phyloP scores from a whole-genome alignment of 2,329 filamentous ascomycete genomes.

The Chaetoscypha palmicola region DNA sequence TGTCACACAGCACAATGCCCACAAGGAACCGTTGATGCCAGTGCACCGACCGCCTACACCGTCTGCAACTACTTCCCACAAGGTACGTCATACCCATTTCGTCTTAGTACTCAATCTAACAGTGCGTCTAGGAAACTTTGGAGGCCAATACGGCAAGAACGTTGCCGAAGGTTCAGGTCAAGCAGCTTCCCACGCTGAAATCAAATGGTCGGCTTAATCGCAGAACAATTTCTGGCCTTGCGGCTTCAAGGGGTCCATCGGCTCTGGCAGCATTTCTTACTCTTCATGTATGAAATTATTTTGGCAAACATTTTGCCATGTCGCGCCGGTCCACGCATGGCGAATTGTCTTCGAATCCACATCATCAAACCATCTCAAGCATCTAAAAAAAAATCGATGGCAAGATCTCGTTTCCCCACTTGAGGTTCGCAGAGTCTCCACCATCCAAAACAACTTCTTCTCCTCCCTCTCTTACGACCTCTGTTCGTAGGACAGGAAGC shows the following conservation, averaged over 20 bases:
- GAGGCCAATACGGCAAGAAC: constrained; percentile 45
- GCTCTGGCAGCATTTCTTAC: constrained; percentile 20
- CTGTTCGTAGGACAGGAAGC: too few species aligned
- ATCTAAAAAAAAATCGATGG: too few species aligned
- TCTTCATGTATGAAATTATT: constrained; percentile 20
- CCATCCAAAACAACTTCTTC: too few species aligned
- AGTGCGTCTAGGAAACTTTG: constrained; percentile 43
- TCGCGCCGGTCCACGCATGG: constrained; percentile 5
- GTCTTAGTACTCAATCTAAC: background rate
- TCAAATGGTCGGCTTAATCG: constrained; percentile 9
- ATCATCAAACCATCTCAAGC: too few species aligned
- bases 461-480: too few species aligned
- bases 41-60: constrained; percentile 42
- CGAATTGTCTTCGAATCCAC: background rate
- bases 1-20: constrained; percentile 53
- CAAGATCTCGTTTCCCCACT: too few species aligned
- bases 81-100: constrained; percentile 46
- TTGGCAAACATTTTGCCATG: constrained; percentile 11
- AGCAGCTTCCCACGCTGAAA: constrained; percentile 29
- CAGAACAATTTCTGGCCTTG: background rate
- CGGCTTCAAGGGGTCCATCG: constrained; percentile 7
- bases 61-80: constrained; percentile 81
- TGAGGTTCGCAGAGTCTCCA: too few species aligned
- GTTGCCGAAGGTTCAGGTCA: constrained; percentile 38
- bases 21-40: constrained; percentile 34